phyloP scores from a whole-genome alignment of 2,329 filamentous ascomycete genomes.

The Lomentospora prolificans region DNA sequence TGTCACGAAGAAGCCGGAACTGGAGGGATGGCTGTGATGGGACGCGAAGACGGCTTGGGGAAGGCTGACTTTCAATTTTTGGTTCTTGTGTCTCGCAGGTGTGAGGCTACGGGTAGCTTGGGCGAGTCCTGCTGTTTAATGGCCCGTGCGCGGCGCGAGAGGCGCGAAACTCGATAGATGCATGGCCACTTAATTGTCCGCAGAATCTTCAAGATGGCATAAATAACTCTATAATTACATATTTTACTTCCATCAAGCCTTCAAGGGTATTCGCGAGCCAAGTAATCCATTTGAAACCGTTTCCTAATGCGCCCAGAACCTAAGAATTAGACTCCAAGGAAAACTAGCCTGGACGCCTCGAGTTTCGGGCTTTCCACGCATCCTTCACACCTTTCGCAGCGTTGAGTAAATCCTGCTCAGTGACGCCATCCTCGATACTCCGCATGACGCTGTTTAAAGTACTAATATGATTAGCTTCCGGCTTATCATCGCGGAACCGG shows the following conservation, averaged over 20 bases:
- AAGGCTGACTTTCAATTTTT: slow-evolving; percentile 4
- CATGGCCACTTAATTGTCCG: neutral
- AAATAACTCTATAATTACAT: neutral
- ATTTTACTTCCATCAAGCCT: neutral
- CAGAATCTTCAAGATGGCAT: too few relatives aligned
- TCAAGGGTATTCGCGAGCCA: neutral
- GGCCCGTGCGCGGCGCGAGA: neutral
- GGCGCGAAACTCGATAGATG: neutral
- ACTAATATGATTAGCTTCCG: slow-evolving; percentile 76
- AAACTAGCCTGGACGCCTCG: slow-evolving; percentile 13
- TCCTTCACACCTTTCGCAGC: slow-evolving; percentile 63
- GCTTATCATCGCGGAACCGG: slow-evolving; percentile 87
- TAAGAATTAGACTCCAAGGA: slow-evolving; percentile 1
- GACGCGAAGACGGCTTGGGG: neutral
- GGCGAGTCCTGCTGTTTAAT: neutral
- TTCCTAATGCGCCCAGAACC: slow-evolving; percentile 5
- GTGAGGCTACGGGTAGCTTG: neutral
- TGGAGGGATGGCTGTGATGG: neutral
- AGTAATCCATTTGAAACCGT: neutral
- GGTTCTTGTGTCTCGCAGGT: neutral
- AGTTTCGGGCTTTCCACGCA: slow-evolving; percentile 61
- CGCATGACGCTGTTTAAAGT: slow-evolving; percentile 81
- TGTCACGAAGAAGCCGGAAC: neutral
- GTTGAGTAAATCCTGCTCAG: slow-evolving; percentile 66
- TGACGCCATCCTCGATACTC: slow-evolving; percentile 80